phyloP scores from a whole-genome alignment of 257 asterid species.

The Salvia rosmarinus region DNA sequence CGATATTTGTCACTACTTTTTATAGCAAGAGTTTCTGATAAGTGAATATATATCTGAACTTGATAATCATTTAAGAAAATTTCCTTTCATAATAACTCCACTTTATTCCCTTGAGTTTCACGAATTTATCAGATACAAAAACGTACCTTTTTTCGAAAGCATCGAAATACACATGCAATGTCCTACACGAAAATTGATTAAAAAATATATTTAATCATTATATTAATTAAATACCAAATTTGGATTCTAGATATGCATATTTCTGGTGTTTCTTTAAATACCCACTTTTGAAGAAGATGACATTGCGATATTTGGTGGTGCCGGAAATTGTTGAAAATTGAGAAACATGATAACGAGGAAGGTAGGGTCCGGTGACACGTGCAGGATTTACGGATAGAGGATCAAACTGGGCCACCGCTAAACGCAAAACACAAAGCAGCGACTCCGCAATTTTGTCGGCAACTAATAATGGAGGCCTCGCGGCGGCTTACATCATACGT shows the following conservation, averaged over 20 bases:
- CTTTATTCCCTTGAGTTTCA: background rate
- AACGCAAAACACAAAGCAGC: background rate
- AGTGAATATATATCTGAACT: too few species aligned
- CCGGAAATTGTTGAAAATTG: constrained; percentile 45
- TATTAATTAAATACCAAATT: background rate
- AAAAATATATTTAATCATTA: background rate
- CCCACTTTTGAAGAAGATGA: background rate
- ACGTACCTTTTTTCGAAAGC: background rate
- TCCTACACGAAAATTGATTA: background rate
- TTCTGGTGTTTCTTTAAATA: background rate
- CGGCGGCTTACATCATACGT: constrained; percentile 44
- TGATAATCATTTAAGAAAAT: background rate
- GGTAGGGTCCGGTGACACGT: constrained; percentile 22
- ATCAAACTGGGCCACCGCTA: constrained; percentile 37
- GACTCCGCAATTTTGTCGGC: constrained; percentile 39
- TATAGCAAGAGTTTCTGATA: too few species aligned
- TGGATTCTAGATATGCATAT: background rate
- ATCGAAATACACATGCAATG: background rate
- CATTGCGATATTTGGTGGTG: constrained; percentile 5
- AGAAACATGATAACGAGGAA: constrained; percentile 1
- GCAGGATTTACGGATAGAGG: constrained; percentile 29
- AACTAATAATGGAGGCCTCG: constrained; percentile 37
- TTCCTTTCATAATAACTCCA: background rate
- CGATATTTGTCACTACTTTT: too few species aligned
- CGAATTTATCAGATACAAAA: background rate